Base-by-base conservation (phyloP, 1,284 basidiomycete species). In the Cystobasidium slooffiae region DNA sequence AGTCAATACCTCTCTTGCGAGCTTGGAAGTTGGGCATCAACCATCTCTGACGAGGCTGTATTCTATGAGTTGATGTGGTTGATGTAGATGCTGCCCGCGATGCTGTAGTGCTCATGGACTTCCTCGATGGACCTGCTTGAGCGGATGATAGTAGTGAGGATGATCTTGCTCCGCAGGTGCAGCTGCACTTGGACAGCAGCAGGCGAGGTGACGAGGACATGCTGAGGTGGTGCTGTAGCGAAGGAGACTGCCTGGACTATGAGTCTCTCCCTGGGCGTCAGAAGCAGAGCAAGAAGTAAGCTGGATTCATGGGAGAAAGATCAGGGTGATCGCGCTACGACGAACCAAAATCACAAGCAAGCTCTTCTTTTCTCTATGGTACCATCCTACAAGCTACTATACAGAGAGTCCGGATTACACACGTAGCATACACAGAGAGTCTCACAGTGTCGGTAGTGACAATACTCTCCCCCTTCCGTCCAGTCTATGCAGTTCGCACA, bases 1-100 rank as follows among this genome's bases (percentile, higher is more conserved):
- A 63, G 31, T 73, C 37, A 18, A 24, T 62, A 9, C 51, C 63
- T 43, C 55, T 51, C 41, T 66, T 73, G 49, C 49, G 49, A n/a
- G n/a, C 37, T 9, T 31, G 37, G 44, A 73, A 73, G 44, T 73
- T 46, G 20, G 70, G 70, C 22, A 73, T 46, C 24, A 63, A 22
- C 69, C 69, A 72, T 52, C 59, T 47, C 24, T 62, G 46, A 6
- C 24, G 52, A 18, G 69, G 69, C 14, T 44, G 47, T n/a, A 72
- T 18, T 9, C 68, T 43, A 56, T 70, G 53, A n/a, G 37, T n/a
- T 8, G 52, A 20, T 43, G 49, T 51, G 39, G 59, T 24, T 16
- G 69, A 72, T 39, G 69, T 72, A 7, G 69, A 72, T 20, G 69
- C 69, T 22, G 59, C 31, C 24, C 61, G 46, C 47, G 47, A n/a